phyloP scores from a whole-genome alignment of 371 early-diverging fungal species.

The Saksenaea vasiformis region DNA sequence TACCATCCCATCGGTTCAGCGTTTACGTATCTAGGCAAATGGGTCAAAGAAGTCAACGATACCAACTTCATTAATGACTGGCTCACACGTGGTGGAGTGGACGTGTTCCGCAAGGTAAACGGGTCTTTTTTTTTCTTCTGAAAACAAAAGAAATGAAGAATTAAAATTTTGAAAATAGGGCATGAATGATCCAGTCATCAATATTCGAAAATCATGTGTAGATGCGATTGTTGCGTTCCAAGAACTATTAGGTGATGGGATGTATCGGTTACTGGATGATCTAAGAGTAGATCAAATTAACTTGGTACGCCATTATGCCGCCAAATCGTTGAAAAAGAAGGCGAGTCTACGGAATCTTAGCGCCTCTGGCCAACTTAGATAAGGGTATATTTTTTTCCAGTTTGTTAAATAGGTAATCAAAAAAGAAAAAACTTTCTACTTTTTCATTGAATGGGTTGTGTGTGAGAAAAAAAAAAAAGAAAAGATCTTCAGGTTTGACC shows the following conservation, averaged over 20 bases:
- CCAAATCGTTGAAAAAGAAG: conserved; percentile 46
- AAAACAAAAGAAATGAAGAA: background rate
- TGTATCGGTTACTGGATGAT: conserved; percentile 40
- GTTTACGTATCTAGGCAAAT: conserved; percentile 48
- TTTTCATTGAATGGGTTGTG: background rate
- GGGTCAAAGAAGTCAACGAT: conserved; percentile 41
- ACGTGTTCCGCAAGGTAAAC: conserved; percentile 45
- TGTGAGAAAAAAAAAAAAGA: background rate
- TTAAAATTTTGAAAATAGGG: conserved; percentile 24
- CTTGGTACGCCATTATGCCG: conserved; percentile 43
- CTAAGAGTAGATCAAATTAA: conserved; percentile 48
- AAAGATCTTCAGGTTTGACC: background rate
- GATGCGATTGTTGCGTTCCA: conserved; percentile 54
- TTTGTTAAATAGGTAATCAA: background rate
- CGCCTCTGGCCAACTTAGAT: conserved; percentile 13
- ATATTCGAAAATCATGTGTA: conserved; percentile 50
- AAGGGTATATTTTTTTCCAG: background rate
- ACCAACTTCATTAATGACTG: conserved; percentile 44
- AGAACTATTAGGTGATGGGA: conserved; percentile 42
- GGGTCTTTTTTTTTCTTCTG: background rate
- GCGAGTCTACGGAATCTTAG: conserved; percentile 37
- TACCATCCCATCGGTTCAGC: conserved; percentile 51
- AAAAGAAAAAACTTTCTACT: background rate
- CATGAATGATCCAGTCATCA: conserved; percentile 41
- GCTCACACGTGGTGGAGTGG: conserved; percentile 39